Conservation (phyloP, 352 stramenopile genomes). For the Phytophthora pini region DNA sequence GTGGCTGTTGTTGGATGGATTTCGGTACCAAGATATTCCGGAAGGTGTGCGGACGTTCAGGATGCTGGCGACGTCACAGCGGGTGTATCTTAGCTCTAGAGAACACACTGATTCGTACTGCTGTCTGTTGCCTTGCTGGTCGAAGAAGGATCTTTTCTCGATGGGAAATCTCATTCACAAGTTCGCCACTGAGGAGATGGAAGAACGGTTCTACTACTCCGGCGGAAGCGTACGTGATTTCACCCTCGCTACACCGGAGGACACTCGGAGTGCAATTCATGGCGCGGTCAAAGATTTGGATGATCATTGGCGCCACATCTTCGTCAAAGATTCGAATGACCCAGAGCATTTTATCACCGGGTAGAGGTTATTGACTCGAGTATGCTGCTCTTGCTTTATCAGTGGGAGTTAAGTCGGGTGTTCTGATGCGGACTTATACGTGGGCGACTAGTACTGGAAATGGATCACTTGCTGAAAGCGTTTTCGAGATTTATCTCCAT, state of each 20-base stretch:
- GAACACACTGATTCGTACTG: constrained; percentile 15
- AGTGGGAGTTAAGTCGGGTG: background rate
- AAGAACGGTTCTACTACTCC: constrained; percentile 3
- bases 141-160: constrained; percentile 9
- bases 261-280: constrained; percentile 1
- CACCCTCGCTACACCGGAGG: constrained; percentile 2
- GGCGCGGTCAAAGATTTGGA: constrained; percentile 2
- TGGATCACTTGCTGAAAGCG: too few species aligned
- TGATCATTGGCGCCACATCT: constrained; percentile 12
- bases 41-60: constrained; percentile 18
- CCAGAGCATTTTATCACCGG: constrained; percentile 2
- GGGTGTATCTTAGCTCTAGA: constrained; percentile 22
- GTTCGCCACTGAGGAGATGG: background rate
- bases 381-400: constrained; percentile 17
- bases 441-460: too few species aligned
- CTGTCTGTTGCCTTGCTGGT: constrained; percentile 18
- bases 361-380: constrained; percentile 21
- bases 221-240: background rate
- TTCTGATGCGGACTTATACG: background rate
- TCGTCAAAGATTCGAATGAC: constrained; percentile 8
- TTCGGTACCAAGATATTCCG: constrained; percentile 18
- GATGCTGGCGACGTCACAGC: constrained; percentile 33
- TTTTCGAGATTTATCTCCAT: too few species aligned
- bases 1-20: constrained; percentile 19
- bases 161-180: constrained; percentile 1